Evolutionary conservation across 176 grass and related monocot genomes (phyloP).

Genomic region (Thalia dealbata): DNA sequence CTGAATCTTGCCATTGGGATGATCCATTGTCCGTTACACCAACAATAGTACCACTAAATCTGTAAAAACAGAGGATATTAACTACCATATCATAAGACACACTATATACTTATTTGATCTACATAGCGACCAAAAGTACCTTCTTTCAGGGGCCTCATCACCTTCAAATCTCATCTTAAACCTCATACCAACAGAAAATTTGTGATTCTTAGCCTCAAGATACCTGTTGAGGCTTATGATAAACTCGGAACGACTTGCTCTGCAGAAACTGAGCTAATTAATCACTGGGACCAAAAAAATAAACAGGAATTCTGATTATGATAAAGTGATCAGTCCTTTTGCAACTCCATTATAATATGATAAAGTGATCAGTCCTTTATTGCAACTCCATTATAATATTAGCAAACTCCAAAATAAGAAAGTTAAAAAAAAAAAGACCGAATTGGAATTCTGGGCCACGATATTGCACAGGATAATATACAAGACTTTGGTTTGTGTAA

Average conservation of each 20-base stretch:
- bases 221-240: constrained; percentile 84
- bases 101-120: neutral
- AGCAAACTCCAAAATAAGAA: neutral
- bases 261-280: constrained; percentile 23
- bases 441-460: neutral
- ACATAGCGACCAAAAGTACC: constrained; percentile 33
- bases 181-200: constrained; percentile 87
- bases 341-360: neutral
- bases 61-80: constrained; percentile 28
- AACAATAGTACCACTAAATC: constrained; percentile 91
- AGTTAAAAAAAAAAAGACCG: neutral
- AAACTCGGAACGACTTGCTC: constrained; percentile 85
- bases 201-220: constrained; percentile 82
- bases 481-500: neutral
- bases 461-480: neutral
- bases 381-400: neutral
- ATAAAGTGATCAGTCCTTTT: too few species aligned
- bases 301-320: neutral
- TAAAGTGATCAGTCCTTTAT: too few species aligned
- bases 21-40: constrained; percentile 43
- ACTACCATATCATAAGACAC: neutral
- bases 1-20: constrained; percentile 67
- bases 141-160: constrained; percentile 86
- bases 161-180: constrained; percentile 99
- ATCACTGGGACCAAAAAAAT: constrained; percentile 10